A percentile compares a stretch with the other conserved stretches of the same genome.
Conservation (phyloP, 352 stramenopile species). For the Phytopythium delawarense region DNA sequence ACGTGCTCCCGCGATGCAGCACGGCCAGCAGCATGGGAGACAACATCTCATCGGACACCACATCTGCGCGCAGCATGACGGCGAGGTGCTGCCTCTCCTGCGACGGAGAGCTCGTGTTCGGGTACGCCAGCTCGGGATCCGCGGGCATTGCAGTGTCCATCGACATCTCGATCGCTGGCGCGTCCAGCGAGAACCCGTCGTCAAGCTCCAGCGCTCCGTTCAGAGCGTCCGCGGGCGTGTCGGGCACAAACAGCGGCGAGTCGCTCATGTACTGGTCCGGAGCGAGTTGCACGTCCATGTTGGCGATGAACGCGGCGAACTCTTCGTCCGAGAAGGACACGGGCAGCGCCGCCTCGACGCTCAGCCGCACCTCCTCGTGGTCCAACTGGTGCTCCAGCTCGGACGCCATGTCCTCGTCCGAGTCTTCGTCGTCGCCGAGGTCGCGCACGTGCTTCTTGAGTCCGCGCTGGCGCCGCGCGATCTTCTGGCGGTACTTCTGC, state of each 20-base stretch:
- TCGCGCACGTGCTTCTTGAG: slow-evolving; percentile 34
- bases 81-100: slow-evolving; percentile 28
- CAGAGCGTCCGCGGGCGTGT: not conserved
- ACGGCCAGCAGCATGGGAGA: slow-evolving; percentile 9
- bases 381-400: slow-evolving; percentile 1
- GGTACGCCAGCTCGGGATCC: slow-evolving; percentile 7
- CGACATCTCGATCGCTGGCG: not conserved
- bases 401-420: slow-evolving; percentile 1
- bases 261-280: slow-evolving; percentile 10
- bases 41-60: slow-evolving; percentile 18
- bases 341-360: slow-evolving; percentile 14
- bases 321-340: slow-evolving; percentile 20
- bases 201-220: slow-evolving; percentile 1
- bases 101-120: slow-evolving; percentile 9
- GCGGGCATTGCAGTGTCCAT: not conserved
- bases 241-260: slow-evolving; percentile 21
- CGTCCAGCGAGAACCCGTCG: slow-evolving; percentile 12
- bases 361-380: slow-evolving; percentile 2
- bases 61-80: slow-evolving; percentile 22
- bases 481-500: slow-evolving; percentile 91
- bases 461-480: slow-evolving; percentile 34
- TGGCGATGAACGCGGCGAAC: slow-evolving; percentile 19
- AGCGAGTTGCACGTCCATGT: slow-evolving; percentile 18
- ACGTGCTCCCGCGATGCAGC: not conserved
- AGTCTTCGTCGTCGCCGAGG: slow-evolving; percentile 20